These are phyloP conservation scores for Boletellus deceptivus DNA, from an alignment of 1,284 basidiomycete genomes.

Conservation along the genomic window DNA sequence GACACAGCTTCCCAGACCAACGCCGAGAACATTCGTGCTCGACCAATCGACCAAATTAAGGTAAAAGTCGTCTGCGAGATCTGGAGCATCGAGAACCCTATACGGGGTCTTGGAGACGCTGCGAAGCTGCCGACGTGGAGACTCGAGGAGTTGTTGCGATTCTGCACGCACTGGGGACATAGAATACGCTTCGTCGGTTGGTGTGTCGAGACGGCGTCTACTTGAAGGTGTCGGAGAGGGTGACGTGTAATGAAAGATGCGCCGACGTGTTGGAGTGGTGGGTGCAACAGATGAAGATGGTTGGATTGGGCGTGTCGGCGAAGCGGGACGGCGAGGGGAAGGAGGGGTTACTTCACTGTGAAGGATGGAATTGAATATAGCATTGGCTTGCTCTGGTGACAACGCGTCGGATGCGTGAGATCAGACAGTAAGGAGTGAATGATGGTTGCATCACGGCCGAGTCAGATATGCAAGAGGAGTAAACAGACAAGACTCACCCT, in stretches of 20 bases:
- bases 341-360: slow-evolving; percentile 75
- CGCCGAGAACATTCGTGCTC: slow-evolving; percentile 90
- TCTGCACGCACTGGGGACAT: slow-evolving; percentile 87
- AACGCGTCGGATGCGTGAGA: slow-evolving; percentile 2
- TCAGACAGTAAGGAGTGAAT: slow-evolving; percentile 3
- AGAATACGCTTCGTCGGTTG: slow-evolving; percentile 84
- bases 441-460: not conserved
- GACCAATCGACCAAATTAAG: slow-evolving; percentile 99
- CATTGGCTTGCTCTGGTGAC: slow-evolving; percentile 70
- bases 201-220: slow-evolving; percentile 62
- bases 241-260: slow-evolving; percentile 68
- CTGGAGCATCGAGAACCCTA: slow-evolving; percentile 95
- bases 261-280: slow-evolving; percentile 63
- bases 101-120: slow-evolving; percentile 94
- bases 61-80: slow-evolving; percentile 97
- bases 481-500: slow-evolving; percentile 45
- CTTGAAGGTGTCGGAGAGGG: slow-evolving; percentile 50
- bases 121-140: slow-evolving; percentile 78
- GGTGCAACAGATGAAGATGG: slow-evolving; percentile 42
- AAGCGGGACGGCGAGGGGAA: slow-evolving; percentile 55
- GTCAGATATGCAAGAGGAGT: not conserved
- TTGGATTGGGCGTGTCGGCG: slow-evolving; percentile 53
- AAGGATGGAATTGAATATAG: slow-evolving; percentile 69
- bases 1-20: slow-evolving; percentile 89
- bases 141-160: slow-evolving; percentile 81